Evolutionary conservation across 306 rosid genomes (phyloP).

Genomic region (Trifolium subterraneum): DNA sequence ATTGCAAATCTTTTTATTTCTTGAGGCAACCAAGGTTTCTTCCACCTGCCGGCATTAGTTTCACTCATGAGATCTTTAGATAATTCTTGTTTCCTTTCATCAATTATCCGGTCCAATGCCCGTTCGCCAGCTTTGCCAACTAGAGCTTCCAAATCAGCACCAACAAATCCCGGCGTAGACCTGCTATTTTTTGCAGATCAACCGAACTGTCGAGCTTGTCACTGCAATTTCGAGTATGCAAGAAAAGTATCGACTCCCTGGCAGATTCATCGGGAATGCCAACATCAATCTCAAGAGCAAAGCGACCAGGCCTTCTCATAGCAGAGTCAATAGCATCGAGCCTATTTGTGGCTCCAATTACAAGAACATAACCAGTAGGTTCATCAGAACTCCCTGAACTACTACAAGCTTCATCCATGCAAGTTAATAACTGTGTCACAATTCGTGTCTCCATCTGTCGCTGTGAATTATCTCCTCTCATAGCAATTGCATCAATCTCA

Average conservation of each 20-base stretch:
- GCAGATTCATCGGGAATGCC: conserved; percentile 39
- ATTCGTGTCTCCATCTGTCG: conserved; percentile 75
- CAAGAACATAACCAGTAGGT: conserved; percentile 57
- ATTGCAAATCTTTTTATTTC: conserved; percentile 68
- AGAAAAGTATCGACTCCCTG: conserved; percentile 47
- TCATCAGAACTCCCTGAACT: conserved; percentile 45
- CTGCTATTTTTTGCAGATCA: conserved; percentile 74
- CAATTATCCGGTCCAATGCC: conserved; percentile 70
- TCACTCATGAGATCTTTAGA: conserved; percentile 27
- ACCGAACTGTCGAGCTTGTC: conserved; percentile 70
- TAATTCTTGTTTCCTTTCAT: conserved; percentile 51
- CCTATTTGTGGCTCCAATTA: conserved; percentile 62
- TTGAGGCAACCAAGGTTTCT: conserved; percentile 64
- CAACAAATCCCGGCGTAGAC: conserved; percentile 87
- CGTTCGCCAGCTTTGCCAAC: conserved; percentile 69
- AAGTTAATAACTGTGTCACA: conserved; percentile 71
- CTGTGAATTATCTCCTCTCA: conserved; percentile 73
- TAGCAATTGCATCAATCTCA: conserved; percentile 45
- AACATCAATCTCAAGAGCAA: conserved; percentile 70
- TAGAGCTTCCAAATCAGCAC: conserved; percentile 79
- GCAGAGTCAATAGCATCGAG: conserved; percentile 66
- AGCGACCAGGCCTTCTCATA: conserved; percentile 84
- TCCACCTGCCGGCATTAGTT: conserved; percentile 62
- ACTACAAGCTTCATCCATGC: conserved; percentile 56
- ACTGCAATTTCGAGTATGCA: conserved; percentile 47